A percentile compares a stretch with the other conserved stretches of the same genome.
phyloP scores from a whole-genome alignment of 2,329 filamentous ascomycete species.

The Aureobasidium sp. region DNA sequence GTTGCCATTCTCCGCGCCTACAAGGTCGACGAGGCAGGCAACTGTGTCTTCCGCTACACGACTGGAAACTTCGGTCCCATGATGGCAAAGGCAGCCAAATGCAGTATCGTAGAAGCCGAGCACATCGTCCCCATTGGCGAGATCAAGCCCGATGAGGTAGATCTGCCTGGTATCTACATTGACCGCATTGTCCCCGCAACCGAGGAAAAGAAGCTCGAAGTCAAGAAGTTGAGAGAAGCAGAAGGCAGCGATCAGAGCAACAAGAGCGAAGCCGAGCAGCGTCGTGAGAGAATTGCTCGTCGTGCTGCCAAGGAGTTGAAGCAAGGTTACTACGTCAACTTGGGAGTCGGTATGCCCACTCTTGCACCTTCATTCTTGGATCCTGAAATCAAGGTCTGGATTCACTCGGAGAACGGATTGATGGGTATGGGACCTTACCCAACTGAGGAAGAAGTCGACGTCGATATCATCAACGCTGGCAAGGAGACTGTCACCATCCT shows the following conservation, averaged over 20 bases:
- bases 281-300: conserved; percentile 65
- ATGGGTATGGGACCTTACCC: conserved; percentile 79
- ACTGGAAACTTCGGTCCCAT: conserved; percentile 68
- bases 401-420: conserved; percentile 82
- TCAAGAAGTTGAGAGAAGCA: conserved; percentile 50
- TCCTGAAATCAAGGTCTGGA: conserved; percentile 62
- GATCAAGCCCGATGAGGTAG: conserved; percentile 65
- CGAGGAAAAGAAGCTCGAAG: conserved; percentile 64
- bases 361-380: conserved; percentile 73
- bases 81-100: conserved; percentile 72
- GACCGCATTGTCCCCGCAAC: conserved; percentile 73
- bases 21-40: conserved; percentile 86
- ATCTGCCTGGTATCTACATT: conserved; percentile 76
- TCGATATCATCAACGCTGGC: conserved; percentile 78
- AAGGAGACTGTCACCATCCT: conserved; percentile 81
- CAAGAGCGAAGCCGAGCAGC: conserved; percentile 43
- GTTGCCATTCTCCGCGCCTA: conserved; percentile 91
- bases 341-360: conserved; percentile 80
- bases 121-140: conserved; percentile 70
- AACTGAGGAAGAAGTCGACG: conserved; percentile 61
- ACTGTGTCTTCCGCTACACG: conserved; percentile 76
- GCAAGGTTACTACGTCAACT: conserved; percentile 71
- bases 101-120: conserved; percentile 79
- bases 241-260: conserved; percentile 28
- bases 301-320: conserved; percentile 75